phyloP scores from a whole-genome alignment of 2,329 filamentous ascomycete genomes.

The Zelopaecilomyces penicillatus region DNA sequence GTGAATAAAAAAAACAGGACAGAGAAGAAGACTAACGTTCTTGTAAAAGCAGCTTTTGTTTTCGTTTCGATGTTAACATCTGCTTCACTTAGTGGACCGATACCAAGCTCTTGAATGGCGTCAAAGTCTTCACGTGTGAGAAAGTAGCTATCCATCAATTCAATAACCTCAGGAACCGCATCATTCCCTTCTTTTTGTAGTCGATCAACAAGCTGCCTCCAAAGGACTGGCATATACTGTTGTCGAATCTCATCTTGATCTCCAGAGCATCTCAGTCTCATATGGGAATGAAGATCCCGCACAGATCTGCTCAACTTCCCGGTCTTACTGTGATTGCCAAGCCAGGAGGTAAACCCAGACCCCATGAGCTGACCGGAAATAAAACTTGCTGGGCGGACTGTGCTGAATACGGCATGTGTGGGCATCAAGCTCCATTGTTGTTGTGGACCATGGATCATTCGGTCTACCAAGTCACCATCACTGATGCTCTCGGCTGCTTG shows the following conservation, averaged over 20 bases:
- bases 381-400: slow-evolving; percentile 83
- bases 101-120: slow-evolving; percentile 79
- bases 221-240: slow-evolving; percentile 84
- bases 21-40: slow-evolving; percentile 54
- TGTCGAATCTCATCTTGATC: slow-evolving; percentile 92
- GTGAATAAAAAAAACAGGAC: neutral
- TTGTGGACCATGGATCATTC: slow-evolving; percentile 97
- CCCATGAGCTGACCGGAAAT: slow-evolving; percentile 68
- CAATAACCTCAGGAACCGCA: slow-evolving; percentile 71
- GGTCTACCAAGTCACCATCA: slow-evolving; percentile 89
- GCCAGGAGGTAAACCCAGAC: slow-evolving; percentile 79
- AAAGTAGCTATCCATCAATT: slow-evolving; percentile 95
- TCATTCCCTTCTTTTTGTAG: slow-evolving; percentile 76
- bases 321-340: slow-evolving; percentile 88
- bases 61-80: slow-evolving; percentile 71
- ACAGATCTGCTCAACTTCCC: slow-evolving; percentile 70
- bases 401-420: slow-evolving; percentile 89
- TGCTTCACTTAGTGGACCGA: slow-evolving; percentile 74
- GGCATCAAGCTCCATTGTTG: slow-evolving; percentile 99
- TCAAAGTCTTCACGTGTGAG: slow-evolving; percentile 93
- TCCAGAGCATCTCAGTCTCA: slow-evolving; percentile 83
- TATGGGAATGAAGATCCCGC: slow-evolving; percentile 94
- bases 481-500: slow-evolving; percentile 92
- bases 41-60: slow-evolving; percentile 83
- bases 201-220: slow-evolving; percentile 68